phyloP scores from a whole-genome alignment of 768 basidiomycete genomes.

The Pleurotus cornucopiae region DNA sequence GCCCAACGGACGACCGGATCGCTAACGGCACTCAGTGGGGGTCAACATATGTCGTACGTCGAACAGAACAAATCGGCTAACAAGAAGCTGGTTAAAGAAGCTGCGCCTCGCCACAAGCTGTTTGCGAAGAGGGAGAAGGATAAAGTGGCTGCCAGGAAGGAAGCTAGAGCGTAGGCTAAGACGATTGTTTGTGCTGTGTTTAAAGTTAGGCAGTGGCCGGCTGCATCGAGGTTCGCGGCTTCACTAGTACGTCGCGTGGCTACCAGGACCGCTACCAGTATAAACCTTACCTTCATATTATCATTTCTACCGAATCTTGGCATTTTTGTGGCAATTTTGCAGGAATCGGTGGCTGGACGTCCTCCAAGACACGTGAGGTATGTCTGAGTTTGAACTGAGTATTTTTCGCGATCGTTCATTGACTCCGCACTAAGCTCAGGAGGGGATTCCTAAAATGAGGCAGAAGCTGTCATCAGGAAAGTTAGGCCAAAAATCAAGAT shows the following conservation, averaged over 20 bases:
- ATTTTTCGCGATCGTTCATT: slow-evolving; percentile 4
- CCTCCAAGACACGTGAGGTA: slow-evolving; percentile 6
- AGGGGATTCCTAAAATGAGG: slow-evolving; percentile 4
- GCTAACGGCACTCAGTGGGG: slow-evolving; percentile 80
- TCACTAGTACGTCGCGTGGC: neutral
- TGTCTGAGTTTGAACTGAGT: slow-evolving; percentile 6
- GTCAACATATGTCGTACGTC: slow-evolving; percentile 88
- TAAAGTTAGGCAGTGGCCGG: neutral
- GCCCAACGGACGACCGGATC: slow-evolving; percentile 81
- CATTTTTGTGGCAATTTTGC: neutral
- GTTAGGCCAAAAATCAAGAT: neutral
- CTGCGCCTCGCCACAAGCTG: slow-evolving; percentile 64
- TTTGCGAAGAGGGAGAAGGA: slow-evolving; percentile 84
- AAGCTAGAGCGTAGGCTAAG: slow-evolving; percentile 20
- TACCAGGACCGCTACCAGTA: neutral
- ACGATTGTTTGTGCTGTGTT: neutral
- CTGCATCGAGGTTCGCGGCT: slow-evolving; percentile 7
- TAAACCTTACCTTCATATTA: slow-evolving; percentile 1
- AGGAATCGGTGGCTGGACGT: slow-evolving; percentile 1
- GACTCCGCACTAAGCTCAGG: slow-evolving; percentile 6
- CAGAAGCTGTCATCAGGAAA: slow-evolving; percentile 1
- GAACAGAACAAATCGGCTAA: slow-evolving; percentile 92
- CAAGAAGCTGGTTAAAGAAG: slow-evolving; percentile 63
- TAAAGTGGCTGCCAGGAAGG: slow-evolving; percentile 50
- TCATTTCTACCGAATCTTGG: slow-evolving; percentile 6